Base-by-base conservation (phyloP, 441 rosid genomes). In the Raphanus hybrid region DNA sequence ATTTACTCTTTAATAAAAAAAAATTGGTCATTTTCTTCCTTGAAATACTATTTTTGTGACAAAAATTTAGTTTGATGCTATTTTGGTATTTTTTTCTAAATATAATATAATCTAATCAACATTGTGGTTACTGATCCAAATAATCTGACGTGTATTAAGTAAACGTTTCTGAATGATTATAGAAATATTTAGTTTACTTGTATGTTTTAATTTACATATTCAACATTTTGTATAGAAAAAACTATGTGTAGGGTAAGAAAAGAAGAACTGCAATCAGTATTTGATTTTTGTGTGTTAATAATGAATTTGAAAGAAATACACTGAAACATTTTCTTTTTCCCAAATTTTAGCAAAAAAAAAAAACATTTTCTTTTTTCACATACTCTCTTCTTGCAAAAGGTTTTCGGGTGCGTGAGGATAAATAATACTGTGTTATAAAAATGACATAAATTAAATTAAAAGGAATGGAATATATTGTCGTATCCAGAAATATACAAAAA, bases 291-390 rank as follows among this genome's bases (percentile, higher is more conserved):
- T 48, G 55, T 48, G 7, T n/a, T n/a, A 5, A 48, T 48, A 48
- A 48, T 48, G 55, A 48, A 48, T 48, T 48, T 48, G 55, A 48
- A 48, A n/a, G 55, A 48, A 48, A 48, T 43, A 48, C 55, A 48
- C 16, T 14, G 7, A n/a, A 48, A 2, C 55, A 48, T 48, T 48
- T 48, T 48, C 12, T 41, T 41, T 10, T 41, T 10, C 8, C 39
- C 23, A 20, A 20, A 20, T 20, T 20, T 20, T 20, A 20, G 23
- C 23, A 20, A 20, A 20, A 20, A 20, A 20, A 20, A 20, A 20
- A n/a, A 48, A 1, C 54, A 48, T 48, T 48, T 48, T 48, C 5
- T 41, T 41, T 11, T 41, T 11, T 6, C 39, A 8, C 10, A 37
- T 37, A 37, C 11, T 45, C 52, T 45, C 52, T 12, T 45, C 52